phyloP scores from a whole-genome alignment of 352 stramenopile species.

The Phytophthora syringae region DNA sequence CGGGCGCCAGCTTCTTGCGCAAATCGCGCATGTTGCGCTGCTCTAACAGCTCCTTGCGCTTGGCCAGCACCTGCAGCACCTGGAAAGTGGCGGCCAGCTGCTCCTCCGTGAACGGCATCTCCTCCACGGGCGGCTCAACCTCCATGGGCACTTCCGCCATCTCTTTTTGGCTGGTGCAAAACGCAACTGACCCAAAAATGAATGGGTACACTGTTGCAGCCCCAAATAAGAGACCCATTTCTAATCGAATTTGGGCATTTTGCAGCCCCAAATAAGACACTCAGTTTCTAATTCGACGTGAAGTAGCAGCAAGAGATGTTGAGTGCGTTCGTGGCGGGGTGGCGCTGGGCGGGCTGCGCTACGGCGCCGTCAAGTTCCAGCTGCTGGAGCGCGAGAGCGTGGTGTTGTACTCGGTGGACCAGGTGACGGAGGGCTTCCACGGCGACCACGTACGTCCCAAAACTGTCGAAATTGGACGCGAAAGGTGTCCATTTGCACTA shows the following conservation, averaged over 20 bases:
- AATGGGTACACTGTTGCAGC: neutral
- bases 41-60: slow-evolving; percentile 64
- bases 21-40: slow-evolving; percentile 78
- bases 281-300: too few species aligned
- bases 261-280: too few species aligned
- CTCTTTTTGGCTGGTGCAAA: slow-evolving; percentile 43
- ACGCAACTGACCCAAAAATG: slow-evolving; percentile 11
- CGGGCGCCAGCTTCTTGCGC: slow-evolving; percentile 80
- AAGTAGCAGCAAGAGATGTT: slow-evolving; percentile 58
- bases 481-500: neutral
- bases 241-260: too few species aligned
- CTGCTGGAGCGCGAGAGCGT: slow-evolving; percentile 74
- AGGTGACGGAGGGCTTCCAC: slow-evolving; percentile 70
- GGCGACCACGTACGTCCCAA: slow-evolving; percentile 29
- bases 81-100: slow-evolving; percentile 68
- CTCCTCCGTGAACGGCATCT: slow-evolving; percentile 79
- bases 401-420: slow-evolving; percentile 68
- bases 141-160: slow-evolving; percentile 38
- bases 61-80: slow-evolving; percentile 63
- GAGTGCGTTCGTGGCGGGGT: slow-evolving; percentile 76
- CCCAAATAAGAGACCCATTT: neutral
- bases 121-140: slow-evolving; percentile 32
- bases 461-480: neutral
- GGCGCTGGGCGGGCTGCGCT: slow-evolving; percentile 64
- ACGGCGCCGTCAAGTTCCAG: slow-evolving; percentile 75